Conservation (phyloP, 2,329 filamentous ascomycete genomes). For the Fusarium succisae region DNA sequence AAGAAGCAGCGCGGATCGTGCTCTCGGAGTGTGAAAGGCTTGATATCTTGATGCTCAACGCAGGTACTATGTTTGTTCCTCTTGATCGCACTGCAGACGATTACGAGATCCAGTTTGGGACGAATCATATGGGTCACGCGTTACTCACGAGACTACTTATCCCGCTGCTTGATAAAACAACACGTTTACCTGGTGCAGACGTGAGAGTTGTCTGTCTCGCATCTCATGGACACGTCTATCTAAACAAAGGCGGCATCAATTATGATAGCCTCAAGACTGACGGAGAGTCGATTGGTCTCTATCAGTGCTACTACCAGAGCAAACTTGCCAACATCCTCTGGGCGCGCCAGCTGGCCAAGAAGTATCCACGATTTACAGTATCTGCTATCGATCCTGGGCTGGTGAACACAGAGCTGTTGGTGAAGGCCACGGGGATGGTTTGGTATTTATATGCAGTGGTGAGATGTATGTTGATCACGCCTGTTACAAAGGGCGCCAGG, state of each 20-base stretch:
- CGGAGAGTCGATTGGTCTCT: neutral
- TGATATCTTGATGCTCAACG: neutral
- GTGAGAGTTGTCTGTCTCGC: neutral
- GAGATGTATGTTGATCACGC: neutral
- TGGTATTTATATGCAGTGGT: neutral
- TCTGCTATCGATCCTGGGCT: neutral
- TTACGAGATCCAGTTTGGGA: neutral
- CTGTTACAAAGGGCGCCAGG: neutral
- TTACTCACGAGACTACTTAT: accelerated
- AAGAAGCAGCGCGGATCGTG: neutral
- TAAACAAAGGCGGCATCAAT: neutral
- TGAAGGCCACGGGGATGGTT: neutral
- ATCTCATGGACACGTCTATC: neutral
- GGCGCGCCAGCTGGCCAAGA: neutral
- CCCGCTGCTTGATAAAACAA: neutral
- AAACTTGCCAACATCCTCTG: neutral
- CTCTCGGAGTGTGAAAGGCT: neutral
- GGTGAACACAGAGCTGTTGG: neutral
- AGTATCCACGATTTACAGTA: neutral
- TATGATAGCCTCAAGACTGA: neutral
- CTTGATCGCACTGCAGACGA: neutral
- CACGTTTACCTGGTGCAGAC: neutral
- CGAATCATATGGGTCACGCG: neutral
- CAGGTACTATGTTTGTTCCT: neutral
- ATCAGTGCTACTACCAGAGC: neutral